Conservation (phyloP, 2,329 filamentous ascomycete genomes). For the Diplodia seriata region DNA sequence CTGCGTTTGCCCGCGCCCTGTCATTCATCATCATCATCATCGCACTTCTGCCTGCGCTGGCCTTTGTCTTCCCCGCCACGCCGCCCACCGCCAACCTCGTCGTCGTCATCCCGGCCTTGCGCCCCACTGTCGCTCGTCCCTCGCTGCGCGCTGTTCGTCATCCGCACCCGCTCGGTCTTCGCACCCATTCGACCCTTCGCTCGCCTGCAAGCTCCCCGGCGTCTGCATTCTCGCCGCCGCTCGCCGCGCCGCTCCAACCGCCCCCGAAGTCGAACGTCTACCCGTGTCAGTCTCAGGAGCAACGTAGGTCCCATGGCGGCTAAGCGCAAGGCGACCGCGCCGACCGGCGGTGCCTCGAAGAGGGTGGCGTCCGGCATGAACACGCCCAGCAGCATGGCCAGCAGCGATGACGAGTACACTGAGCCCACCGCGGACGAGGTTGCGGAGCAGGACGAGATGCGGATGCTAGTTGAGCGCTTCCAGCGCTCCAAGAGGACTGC, state of each 20-base stretch:
- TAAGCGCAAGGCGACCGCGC: constrained; percentile 55
- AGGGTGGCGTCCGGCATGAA: constrained; percentile 49
- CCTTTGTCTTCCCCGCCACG: constrained; percentile 7
- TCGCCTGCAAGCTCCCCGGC: not conserved
- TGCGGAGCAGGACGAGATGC: constrained; percentile 50
- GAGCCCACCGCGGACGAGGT: constrained; percentile 58
- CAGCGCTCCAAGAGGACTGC: constrained; percentile 51
- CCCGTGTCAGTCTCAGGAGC: not conserved
- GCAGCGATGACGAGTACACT: constrained; percentile 66
- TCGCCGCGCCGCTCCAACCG: constrained; percentile 54
- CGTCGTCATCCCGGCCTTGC: not conserved
- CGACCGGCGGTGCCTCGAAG: constrained; percentile 42
- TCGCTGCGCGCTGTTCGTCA: not conserved
- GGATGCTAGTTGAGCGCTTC: constrained; percentile 54
- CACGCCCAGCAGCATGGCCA: constrained; percentile 53
- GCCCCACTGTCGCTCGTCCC: not conserved
- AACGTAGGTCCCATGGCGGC: constrained; percentile 46
- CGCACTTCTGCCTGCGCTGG: not conserved
- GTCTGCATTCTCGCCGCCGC: constrained; percentile 44
- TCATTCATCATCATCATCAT: not conserved
- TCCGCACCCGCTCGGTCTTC: not conserved
- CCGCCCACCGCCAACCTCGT: constrained; percentile 9
- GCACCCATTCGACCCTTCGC: not conserved
- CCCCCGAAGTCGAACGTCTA: not conserved
- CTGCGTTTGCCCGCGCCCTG: constrained; percentile 14